Evolutionary conservation across 2,329 filamentous ascomycete species (phyloP), one percentile per base, ranked within the genome.

Genomic region (Ceratocystis albifundus): DNA sequence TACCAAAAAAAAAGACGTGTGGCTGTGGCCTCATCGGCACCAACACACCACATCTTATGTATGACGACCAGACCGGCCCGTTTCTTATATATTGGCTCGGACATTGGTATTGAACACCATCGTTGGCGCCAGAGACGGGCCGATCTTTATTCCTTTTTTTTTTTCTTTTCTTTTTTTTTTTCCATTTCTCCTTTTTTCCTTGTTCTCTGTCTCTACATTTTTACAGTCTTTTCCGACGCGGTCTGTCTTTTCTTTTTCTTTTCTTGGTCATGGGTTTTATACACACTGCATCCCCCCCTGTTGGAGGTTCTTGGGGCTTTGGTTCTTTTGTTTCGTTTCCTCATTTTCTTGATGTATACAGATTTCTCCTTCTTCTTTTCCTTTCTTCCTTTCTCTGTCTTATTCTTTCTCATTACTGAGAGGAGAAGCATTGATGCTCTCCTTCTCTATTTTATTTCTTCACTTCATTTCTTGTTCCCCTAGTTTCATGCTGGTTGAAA

Each of bases 321-420:
- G 53, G 22, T 25, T 32, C 55, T 36, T 59, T 59, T 36, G 53
- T 57, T 57, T 57, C 12, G 15, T 55, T 46, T 30, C 53, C 7
- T 59, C 44, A 46, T 62, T 53, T 50, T 28, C 20, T 53, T 62
- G 32, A 62, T 36, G 44, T 62, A 62, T 62, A 62, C 41, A 62
- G 20, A 62, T 62, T 12, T 62, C n/a, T 62, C 22, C 8, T 62
- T 30, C n/a, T 62, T 44, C 46, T 12, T 62, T 8, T 62, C 22
- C 8, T 62, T 30, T 32, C 46, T 44, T 22, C 15, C 22, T 20
- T 62, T 62, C 36, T 45, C 6, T 62, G 25, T 41, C 30, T 59
- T 22, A 59, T 59, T 32, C 20, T 53, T 25, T 12, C 48, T 36
- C 25, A n/a, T 59, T 59, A 8, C 48, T 17, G n/a, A 53, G 48